These are phyloP conservation scores for Thecaphora frezii DNA, from an alignment of 1,284 basidiomycete genomes.

Conservation along the genomic window DNA sequence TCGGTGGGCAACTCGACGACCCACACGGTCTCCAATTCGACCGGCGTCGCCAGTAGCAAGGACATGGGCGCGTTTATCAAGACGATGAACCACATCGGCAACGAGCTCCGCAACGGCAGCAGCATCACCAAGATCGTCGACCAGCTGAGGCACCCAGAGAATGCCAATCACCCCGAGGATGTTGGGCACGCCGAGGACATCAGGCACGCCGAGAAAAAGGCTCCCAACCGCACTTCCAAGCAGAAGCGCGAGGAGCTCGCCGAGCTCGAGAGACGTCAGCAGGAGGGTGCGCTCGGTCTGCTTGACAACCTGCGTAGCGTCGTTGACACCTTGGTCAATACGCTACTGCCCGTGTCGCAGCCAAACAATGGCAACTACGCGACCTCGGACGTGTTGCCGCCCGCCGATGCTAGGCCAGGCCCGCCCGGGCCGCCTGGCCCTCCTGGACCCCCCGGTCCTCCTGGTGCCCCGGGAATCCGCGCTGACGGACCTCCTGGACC, in stretches of 20 bases:
- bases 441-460: too few relatives aligned
- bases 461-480: too few relatives aligned
- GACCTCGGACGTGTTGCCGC: background rate
- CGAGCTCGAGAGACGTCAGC: background rate
- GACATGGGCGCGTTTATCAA: conserved; percentile 18
- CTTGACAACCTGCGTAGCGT: conserved; percentile 31
- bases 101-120: conserved; percentile 19
- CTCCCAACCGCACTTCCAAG: background rate
- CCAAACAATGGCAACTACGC: conserved; percentile 17
- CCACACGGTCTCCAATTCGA: conserved; percentile 23
- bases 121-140: conserved; percentile 32
- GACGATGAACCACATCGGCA: conserved; percentile 15
- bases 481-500: too few relatives aligned
- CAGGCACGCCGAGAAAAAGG: too few relatives aligned
- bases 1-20: background rate
- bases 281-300: conserved; percentile 34
- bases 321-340: conserved; percentile 45
- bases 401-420: background rate
- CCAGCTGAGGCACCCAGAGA: conserved; percentile 7
- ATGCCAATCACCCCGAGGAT: conserved; percentile 1
- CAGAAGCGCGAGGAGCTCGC: background rate
- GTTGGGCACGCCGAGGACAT: too few relatives aligned
- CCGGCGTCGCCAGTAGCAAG: conserved; percentile 4
- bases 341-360: conserved; percentile 36
- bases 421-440: background rate